Evolutionary conservation across 2,329 filamentous ascomycete species (phyloP).

Genomic region (Lachnellula subtilissima): DNA sequence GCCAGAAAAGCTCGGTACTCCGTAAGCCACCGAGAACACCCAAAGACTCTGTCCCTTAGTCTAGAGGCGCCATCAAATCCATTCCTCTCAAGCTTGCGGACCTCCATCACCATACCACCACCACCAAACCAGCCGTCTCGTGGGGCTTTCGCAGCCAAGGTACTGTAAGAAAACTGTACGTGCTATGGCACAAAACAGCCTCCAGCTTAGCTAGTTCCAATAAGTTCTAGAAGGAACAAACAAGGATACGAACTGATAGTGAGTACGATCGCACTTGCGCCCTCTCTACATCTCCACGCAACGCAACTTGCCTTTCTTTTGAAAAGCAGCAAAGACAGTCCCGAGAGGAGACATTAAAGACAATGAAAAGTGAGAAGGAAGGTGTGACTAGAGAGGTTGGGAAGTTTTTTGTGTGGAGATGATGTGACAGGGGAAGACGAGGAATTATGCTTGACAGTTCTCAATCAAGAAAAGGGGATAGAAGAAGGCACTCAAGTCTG

Average conservation of each 20-base stretch:
- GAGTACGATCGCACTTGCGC: slow-evolving; percentile 24
- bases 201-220: slow-evolving; percentile 31
- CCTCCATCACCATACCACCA: slow-evolving; percentile 28
- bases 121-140: slow-evolving; percentile 31
- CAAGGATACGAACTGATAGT: slow-evolving; percentile 33
- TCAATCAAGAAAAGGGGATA: background rate
- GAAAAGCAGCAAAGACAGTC: background rate
- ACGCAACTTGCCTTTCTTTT: slow-evolving; percentile 34
- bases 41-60: slow-evolving; percentile 9
- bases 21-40: slow-evolving; percentile 29
- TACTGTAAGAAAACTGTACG: slow-evolving; percentile 31
- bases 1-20: slow-evolving; percentile 31
- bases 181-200: slow-evolving; percentile 35
- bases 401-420: background rate
- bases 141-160: slow-evolving; percentile 29
- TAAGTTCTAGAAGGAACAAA: slow-evolving; percentile 28
- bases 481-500: background rate
- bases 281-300: slow-evolving; percentile 10
- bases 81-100: slow-evolving; percentile 33
- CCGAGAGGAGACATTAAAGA: slow-evolving; percentile 3
- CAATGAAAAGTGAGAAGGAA: slow-evolving; percentile 6
- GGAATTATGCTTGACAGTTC: background rate
- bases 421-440: slow-evolving; percentile 7
- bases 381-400: slow-evolving; percentile 5
- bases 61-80: slow-evolving; percentile 29